These are phyloP conservation scores for Starmera stellimalicola DNA, from an alignment of 1,139 yeast species.

Conservation along the genomic window DNA sequence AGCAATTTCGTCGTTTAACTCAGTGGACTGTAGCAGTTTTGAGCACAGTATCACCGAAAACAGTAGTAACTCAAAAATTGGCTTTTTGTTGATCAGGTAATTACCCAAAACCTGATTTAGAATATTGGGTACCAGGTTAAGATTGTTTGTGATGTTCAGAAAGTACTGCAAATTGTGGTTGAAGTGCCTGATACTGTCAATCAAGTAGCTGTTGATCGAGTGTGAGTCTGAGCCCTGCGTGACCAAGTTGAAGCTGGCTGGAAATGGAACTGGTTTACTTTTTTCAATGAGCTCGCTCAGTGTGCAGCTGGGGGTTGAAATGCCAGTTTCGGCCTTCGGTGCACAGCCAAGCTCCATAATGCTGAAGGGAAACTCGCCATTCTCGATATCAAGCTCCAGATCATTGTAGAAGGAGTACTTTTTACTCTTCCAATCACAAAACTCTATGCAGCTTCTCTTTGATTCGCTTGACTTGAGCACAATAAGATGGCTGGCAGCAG, in stretches of 20 bases:
- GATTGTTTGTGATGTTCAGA: not conserved
- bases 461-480: conserved; percentile 2
- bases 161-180: not conserved
- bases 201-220: not conserved
- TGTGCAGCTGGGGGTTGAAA: conserved; percentile 2
- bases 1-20: not conserved
- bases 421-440: conserved; percentile 56
- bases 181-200: not conserved
- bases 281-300: not conserved
- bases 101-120: not conserved
- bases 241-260: too few species aligned
- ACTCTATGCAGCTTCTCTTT: conserved; percentile 58
- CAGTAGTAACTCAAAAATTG: not conserved
- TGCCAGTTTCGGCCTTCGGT: too few species aligned
- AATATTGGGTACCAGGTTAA: not conserved
- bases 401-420: conserved; percentile 72
- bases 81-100: not conserved
- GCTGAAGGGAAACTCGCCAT: conserved; percentile 25
- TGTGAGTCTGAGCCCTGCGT: not conserved
- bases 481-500: conserved; percentile 2
- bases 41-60: not conserved
- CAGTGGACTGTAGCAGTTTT: not conserved
- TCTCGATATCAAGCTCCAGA: conserved; percentile 59
- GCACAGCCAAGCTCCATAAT: conserved; percentile 6
- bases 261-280: not conserved